A percentile compares a stretch with the other conserved stretches of the same genome.
These are phyloP conservation scores for Vitis hybrid DNA, from an alignment of 177 flowering plant species.

Conservation along the genomic window DNA sequence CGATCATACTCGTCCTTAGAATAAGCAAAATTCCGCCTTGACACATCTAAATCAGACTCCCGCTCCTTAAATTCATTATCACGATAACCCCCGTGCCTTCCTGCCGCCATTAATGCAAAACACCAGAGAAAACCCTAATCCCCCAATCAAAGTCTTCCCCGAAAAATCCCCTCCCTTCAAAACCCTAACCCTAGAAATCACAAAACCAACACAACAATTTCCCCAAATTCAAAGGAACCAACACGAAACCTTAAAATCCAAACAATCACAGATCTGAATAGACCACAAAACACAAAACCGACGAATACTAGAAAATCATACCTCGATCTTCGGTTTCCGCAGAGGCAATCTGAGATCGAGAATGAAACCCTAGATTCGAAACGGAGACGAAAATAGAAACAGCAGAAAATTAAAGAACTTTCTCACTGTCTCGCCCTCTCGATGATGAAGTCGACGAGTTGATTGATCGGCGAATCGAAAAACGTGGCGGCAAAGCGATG, in stretches of 20 bases:
- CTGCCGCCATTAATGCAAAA: constrained; percentile 60
- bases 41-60: constrained; percentile 37
- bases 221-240: constrained; percentile 2
- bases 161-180: neutral
- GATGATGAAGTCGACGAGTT: neutral
- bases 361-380: constrained; percentile 8
- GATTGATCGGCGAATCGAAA: neutral
- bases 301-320: neutral
- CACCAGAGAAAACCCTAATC: constrained; percentile 2
- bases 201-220: constrained; percentile 3
- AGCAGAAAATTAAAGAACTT: neutral
- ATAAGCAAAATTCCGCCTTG: constrained; percentile 37
- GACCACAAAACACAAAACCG: neutral
- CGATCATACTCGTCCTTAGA: constrained; percentile 41
- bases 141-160: constrained; percentile 4
- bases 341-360: neutral
- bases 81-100: constrained; percentile 63
- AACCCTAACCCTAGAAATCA: constrained; percentile 8
- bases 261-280: constrained; percentile 10
- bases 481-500: constrained; percentile 12
- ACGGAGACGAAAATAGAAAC: neutral
- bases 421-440: neutral
- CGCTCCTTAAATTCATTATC: constrained; percentile 54
- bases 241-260: constrained; percentile 11
- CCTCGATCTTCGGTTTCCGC: neutral